These are phyloP conservation scores for Cercophora sp. DNA, from an alignment of 495 filamentous ascomycete species.

Conservation along the genomic window DNA sequence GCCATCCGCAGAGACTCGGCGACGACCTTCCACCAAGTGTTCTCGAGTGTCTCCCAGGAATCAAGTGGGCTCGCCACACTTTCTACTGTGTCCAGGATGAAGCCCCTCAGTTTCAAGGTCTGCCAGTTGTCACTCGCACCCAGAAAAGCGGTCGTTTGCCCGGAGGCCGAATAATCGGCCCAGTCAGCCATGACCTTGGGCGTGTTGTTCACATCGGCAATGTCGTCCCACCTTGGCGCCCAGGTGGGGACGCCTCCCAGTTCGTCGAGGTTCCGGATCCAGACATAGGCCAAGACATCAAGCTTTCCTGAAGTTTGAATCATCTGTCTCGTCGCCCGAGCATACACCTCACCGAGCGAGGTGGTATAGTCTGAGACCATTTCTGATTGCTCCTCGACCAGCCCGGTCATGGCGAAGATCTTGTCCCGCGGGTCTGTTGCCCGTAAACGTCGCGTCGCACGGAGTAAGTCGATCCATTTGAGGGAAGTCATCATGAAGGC, in stretches of 20 bases:
- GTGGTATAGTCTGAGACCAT: not conserved
- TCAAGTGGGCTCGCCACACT: not conserved
- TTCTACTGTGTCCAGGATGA: not conserved
- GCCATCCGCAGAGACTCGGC: not conserved
- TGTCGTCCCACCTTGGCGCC: not conserved
- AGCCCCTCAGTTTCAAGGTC: not conserved
- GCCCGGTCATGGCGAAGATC: not conserved
- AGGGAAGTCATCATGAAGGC: not conserved
- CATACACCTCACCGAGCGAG: not conserved
- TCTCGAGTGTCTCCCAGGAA: not conserved
- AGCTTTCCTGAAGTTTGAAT: not conserved
- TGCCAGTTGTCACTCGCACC: not conserved
- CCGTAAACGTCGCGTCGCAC: not conserved
- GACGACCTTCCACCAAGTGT: not conserved
- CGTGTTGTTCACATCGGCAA: not conserved
- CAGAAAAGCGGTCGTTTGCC: not conserved
- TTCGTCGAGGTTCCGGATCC: not conserved
- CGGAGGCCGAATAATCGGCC: not conserved
- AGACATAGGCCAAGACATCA: not conserved
- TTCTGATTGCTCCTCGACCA: not conserved
- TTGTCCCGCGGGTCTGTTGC: constrained; percentile 3
- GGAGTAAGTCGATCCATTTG: not conserved
- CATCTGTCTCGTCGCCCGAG: not conserved
- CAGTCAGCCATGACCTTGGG: not conserved
- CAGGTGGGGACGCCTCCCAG: not conserved